These are phyloP conservation scores for Citrus glauca DNA, from an alignment of 345 rosid genomes.

Conservation along the genomic window DNA sequence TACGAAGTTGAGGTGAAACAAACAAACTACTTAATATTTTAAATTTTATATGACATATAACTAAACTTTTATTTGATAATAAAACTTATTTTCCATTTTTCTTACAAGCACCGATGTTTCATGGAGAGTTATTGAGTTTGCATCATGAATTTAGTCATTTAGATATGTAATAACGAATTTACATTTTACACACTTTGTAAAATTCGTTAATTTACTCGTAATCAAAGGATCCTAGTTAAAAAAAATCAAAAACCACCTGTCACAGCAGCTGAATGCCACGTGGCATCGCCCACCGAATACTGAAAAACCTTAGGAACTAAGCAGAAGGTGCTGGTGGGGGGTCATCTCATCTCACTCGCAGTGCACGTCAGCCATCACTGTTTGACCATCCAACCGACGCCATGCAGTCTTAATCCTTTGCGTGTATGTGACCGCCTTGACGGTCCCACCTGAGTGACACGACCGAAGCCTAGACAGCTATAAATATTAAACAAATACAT, in stretches of 20 bases:
- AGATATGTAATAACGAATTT: too few species aligned
- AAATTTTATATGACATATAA: too few species aligned
- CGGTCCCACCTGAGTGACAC: background rate
- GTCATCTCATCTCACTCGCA: background rate
- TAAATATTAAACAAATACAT: background rate
- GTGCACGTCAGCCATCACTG: background rate
- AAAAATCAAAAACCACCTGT: background rate
- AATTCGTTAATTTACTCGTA: background rate
- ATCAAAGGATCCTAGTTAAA: background rate
- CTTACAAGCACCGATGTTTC: background rate
- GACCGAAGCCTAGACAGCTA: background rate
- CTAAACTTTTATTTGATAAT: background rate
- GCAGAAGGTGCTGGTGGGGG: background rate
- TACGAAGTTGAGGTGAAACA: fast-evolving
- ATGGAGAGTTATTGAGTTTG: background rate
- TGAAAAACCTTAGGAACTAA: background rate
- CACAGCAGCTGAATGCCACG: background rate
- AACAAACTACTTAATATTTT: too few species aligned
- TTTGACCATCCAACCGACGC: background rate
- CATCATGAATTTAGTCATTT: too few species aligned
- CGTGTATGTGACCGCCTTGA: background rate
- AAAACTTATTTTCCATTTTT: background rate
- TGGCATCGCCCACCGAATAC: background rate
- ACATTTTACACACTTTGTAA: background rate
- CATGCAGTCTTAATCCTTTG: background rate